These are phyloP conservation scores for Stereocaulon alpinum DNA, from an alignment of 495 filamentous ascomycete species.

Conservation along the genomic window DNA sequence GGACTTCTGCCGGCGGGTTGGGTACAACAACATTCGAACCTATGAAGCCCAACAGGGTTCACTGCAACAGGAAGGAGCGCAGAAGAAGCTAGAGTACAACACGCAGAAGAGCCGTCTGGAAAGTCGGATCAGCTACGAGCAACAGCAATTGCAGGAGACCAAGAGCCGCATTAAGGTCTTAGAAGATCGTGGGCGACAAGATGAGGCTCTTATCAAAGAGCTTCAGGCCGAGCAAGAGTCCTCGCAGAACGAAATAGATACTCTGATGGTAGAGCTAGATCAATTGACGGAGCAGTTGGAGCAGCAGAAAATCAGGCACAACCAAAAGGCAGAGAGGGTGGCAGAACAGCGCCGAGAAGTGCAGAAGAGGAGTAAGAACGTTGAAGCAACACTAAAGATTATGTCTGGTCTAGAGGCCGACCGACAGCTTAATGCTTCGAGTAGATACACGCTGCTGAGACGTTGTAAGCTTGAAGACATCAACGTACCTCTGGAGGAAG, in stretches of 20 bases:
- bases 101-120: slow-evolving; percentile 73
- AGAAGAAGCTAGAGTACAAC: slow-evolving; percentile 77
- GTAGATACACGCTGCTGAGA: slow-evolving; percentile 71
- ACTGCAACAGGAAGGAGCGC: slow-evolving; percentile 74
- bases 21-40: slow-evolving; percentile 78
- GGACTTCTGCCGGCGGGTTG: slow-evolving; percentile 76
- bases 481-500: slow-evolving; percentile 65
- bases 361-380: slow-evolving; percentile 68
- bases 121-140: slow-evolving; percentile 70
- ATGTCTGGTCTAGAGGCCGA: slow-evolving; percentile 70
- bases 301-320: slow-evolving; percentile 51
- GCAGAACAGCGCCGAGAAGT: slow-evolving; percentile 71
- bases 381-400: slow-evolving; percentile 67
- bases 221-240: slow-evolving; percentile 63
- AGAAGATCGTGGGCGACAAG: slow-evolving; percentile 53
- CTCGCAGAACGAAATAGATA: slow-evolving; percentile 62
- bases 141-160: slow-evolving; percentile 54
- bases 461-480: slow-evolving; percentile 92
- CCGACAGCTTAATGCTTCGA: slow-evolving; percentile 70
- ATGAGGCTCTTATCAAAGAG: slow-evolving; percentile 52
- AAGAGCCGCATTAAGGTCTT: slow-evolving; percentile 57
- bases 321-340: slow-evolving; percentile 65
- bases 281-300: slow-evolving; percentile 61
- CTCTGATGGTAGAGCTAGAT: slow-evolving; percentile 65
- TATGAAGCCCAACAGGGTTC: slow-evolving; percentile 91